phyloP scores from a whole-genome alignment of 1,284 basidiomycete species.

The Tilletia walkeri region DNA sequence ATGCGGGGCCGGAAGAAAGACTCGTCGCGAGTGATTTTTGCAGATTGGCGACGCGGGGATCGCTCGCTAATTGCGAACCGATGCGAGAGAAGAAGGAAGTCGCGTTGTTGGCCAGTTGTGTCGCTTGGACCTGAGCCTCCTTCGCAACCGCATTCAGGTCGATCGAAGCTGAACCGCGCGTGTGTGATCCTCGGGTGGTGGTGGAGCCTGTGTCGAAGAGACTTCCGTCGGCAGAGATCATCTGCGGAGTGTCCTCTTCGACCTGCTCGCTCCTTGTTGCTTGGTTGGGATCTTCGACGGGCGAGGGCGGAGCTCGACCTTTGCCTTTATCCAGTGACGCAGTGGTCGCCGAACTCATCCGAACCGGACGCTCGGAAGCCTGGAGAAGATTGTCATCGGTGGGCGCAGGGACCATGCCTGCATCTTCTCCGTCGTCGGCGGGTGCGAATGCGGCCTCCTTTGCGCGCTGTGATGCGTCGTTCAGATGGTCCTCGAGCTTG shows the following conservation, averaged over 20 bases:
- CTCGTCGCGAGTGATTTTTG: slow-evolving; percentile 34
- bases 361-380: not conserved
- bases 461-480: slow-evolving; percentile 39
- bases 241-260: not conserved
- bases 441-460: slow-evolving; percentile 29
- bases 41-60: slow-evolving; percentile 30
- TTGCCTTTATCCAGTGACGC: slow-evolving; percentile 13
- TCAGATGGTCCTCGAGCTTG: slow-evolving; percentile 41
- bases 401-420: not conserved
- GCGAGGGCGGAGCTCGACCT: not conserved
- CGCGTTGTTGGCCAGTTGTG: slow-evolving; percentile 9
- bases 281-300: not conserved
- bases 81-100: slow-evolving; percentile 31
- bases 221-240: slow-evolving; percentile 12
- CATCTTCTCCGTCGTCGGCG: not conserved
- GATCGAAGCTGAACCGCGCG: not conserved
- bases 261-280: not conserved
- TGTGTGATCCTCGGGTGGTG: not conserved
- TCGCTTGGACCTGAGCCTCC: slow-evolving; percentile 7
- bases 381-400: slow-evolving; percentile 3
- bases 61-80: slow-evolving; percentile 24
- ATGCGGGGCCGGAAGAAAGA: not conserved
- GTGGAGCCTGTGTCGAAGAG: not conserved
- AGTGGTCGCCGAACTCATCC: not conserved
- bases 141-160: slow-evolving; percentile 8